A percentile compares a stretch with the other conserved stretches of the same genome.
phyloP scores from a whole-genome alignment of 2,329 filamentous ascomycete genomes.

The Hortaea werneckii region DNA sequence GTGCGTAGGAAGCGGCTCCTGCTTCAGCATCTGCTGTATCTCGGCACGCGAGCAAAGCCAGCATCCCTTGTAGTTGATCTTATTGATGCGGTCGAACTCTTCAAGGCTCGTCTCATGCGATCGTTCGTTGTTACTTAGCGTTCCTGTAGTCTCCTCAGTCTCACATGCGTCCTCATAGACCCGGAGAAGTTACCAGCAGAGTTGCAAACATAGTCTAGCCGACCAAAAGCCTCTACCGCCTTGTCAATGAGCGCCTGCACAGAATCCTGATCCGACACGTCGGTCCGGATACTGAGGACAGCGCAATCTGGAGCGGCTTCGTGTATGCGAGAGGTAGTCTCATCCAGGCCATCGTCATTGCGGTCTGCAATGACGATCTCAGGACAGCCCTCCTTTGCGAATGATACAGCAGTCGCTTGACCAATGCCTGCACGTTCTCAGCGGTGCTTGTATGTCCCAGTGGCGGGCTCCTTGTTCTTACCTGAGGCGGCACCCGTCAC shows the following conservation, averaged over 20 bases:
- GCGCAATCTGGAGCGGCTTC: slow-evolving; percentile 11
- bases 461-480: slow-evolving; percentile 4
- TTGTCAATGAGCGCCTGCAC: slow-evolving; percentile 26
- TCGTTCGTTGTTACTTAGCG: slow-evolving; percentile 28
- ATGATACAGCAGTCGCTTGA: slow-evolving; percentile 33
- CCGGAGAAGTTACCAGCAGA: slow-evolving; percentile 22
- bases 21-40: slow-evolving; percentile 34
- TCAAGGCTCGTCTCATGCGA: slow-evolving; percentile 27
- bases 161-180: too few relatives aligned
- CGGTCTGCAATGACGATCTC: slow-evolving; percentile 35
- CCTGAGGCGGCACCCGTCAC: slow-evolving; percentile 26
- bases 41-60: slow-evolving; percentile 38
- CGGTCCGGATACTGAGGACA: slow-evolving; percentile 21
- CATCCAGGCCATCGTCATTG: slow-evolving; percentile 23
- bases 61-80: slow-evolving; percentile 35
- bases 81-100: slow-evolving; percentile 36
- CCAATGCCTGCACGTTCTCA: slow-evolving; percentile 30
- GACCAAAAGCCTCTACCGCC: slow-evolving; percentile 26
- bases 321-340: slow-evolving; percentile 25
- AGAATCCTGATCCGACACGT: slow-evolving; percentile 28
- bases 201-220: slow-evolving; percentile 40
- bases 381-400: slow-evolving; percentile 35
- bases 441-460: neutral
- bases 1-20: slow-evolving; percentile 34
- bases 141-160: slow-evolving; percentile 19